These are phyloP conservation scores for Ustilago lituana DNA, from an alignment of 1,284 basidiomycete species.

Conservation along the genomic window DNA sequence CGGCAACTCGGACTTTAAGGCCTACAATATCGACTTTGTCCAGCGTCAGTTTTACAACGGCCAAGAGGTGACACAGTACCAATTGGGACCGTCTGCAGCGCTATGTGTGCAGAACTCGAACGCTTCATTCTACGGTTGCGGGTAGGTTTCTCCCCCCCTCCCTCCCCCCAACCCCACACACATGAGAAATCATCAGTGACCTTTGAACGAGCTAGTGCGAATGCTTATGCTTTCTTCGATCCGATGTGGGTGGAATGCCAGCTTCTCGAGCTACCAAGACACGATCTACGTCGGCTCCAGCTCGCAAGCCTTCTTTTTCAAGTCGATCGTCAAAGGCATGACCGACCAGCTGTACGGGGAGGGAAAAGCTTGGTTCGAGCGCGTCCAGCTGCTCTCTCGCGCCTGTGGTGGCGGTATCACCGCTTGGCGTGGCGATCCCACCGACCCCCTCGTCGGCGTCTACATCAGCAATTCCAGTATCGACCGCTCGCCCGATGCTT, in stretches of 20 bases:
- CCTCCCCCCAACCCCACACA: too few relatives aligned
- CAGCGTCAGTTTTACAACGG: slow-evolving; percentile 26
- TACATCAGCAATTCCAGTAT: slow-evolving; percentile 37
- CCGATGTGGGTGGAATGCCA: too few relatives aligned
- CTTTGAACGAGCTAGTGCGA: too few relatives aligned
- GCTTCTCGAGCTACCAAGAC: slow-evolving; percentile 40
- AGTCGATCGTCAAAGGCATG: slow-evolving; percentile 25
- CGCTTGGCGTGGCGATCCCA: slow-evolving; percentile 37
- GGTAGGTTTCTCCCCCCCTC: too few relatives aligned
- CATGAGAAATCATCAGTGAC: too few relatives aligned
- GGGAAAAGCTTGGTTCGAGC: slow-evolving; percentile 44
- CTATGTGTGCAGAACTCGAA: slow-evolving; percentile 23
- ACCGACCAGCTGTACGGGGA: slow-evolving; percentile 40
- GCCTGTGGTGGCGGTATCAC: slow-evolving; percentile 36
- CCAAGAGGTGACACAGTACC: slow-evolving; percentile 18
- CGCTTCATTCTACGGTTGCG: slow-evolving; percentile 35
- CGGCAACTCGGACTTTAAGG: slow-evolving; percentile 27
- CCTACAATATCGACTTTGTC: slow-evolving; percentile 42
- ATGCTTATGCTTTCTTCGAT: too few relatives aligned
- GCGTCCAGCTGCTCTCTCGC: slow-evolving; percentile 15
- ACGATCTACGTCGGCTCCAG: slow-evolving; percentile 21
- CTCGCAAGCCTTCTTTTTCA: slow-evolving; percentile 26
- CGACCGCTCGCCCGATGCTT: slow-evolving; percentile 15
- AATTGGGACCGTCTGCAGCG: slow-evolving; percentile 36
- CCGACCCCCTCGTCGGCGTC: slow-evolving; percentile 16